A percentile compares a stretch with the other conserved stretches of the same genome.
Evolutionary conservation across 1,284 basidiomycete genomes (phyloP).

Genomic region (Ustilago trichophora): DNA sequence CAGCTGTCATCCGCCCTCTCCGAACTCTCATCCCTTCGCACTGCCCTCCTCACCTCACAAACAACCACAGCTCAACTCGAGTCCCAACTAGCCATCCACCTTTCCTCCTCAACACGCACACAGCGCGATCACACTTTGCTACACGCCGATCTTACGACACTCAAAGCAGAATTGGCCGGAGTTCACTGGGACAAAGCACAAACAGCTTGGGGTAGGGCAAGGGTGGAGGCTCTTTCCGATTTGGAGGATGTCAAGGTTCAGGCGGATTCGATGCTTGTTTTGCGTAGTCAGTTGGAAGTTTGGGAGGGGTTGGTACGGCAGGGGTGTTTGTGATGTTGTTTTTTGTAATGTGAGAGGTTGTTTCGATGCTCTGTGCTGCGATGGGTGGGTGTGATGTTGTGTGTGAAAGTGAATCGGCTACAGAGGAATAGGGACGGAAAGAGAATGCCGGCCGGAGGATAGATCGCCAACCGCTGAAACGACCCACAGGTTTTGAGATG

Average conservation of each 20-base stretch:
- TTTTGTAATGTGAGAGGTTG: no score
- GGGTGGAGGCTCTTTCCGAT: slow-evolving; percentile 22
- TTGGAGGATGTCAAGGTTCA: slow-evolving; percentile 30
- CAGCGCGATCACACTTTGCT: background rate
- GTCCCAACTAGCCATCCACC: background rate
- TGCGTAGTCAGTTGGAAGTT: slow-evolving; percentile 9
- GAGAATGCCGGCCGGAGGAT: no score
- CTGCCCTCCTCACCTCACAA: slow-evolving; percentile 6
- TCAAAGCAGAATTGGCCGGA: slow-evolving; percentile 11
- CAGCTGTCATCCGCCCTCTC: slow-evolving; percentile 6
- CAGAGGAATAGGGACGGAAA: no score
- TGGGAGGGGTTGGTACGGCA: slow-evolving; percentile 24
- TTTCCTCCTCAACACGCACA: background rate
- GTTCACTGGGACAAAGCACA: slow-evolving; percentile 17
- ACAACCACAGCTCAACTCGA: slow-evolving; percentile 1
- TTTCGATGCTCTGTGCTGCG: no score
- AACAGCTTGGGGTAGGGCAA: slow-evolving; percentile 4
- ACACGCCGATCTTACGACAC: background rate
- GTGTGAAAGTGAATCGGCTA: no score
- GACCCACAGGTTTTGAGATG: no score
- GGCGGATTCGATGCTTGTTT: slow-evolving; percentile 22
- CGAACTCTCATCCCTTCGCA: slow-evolving; percentile 7
- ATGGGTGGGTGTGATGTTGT: no score
- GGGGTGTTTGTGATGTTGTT: no score
- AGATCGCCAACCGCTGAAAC: no score